Evolutionary conservation across 306 rosid species (phyloP).

Genomic region (Sechiopsis laciniata): DNA sequence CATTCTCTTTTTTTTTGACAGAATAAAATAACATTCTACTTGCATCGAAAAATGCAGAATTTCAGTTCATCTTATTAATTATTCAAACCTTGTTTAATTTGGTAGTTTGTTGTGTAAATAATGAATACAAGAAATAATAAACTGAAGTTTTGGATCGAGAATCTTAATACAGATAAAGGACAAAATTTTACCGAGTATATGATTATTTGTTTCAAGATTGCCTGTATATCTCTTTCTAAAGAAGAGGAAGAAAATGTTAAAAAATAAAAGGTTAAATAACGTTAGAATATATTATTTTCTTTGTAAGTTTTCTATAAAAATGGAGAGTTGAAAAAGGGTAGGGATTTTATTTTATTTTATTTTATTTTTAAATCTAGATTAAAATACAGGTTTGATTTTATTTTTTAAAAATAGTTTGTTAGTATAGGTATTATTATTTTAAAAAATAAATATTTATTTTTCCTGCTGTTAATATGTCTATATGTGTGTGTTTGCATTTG

Average conservation of each 20-base stretch:
- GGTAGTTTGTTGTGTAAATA: neutral
- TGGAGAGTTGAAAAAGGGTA: neutral
- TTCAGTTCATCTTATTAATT: neutral
- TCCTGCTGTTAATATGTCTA: neutral
- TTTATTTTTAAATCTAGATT: neutral
- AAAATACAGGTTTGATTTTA: neutral
- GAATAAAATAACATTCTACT: neutral
- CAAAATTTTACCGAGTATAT: neutral
- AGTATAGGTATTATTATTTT: neutral
- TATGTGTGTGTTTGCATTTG: too few species aligned
- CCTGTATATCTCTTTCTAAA: neutral
- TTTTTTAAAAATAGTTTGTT: neutral
- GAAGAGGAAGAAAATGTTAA: neutral
- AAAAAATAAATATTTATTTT: neutral
- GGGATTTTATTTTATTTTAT: neutral
- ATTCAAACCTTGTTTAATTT: neutral
- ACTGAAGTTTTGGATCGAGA: neutral
- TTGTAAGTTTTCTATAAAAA: neutral
- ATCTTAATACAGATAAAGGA: slow-evolving; percentile 5
- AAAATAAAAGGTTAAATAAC: neutral
- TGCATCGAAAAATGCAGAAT: neutral
- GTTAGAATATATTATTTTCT: slow-evolving; percentile 6
- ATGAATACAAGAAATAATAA: neutral
- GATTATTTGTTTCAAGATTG: neutral
- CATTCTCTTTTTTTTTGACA: too few species aligned